These are phyloP conservation scores for Trifolium pratense DNA, from an alignment of 306 rosid species.

Conservation along the genomic window DNA sequence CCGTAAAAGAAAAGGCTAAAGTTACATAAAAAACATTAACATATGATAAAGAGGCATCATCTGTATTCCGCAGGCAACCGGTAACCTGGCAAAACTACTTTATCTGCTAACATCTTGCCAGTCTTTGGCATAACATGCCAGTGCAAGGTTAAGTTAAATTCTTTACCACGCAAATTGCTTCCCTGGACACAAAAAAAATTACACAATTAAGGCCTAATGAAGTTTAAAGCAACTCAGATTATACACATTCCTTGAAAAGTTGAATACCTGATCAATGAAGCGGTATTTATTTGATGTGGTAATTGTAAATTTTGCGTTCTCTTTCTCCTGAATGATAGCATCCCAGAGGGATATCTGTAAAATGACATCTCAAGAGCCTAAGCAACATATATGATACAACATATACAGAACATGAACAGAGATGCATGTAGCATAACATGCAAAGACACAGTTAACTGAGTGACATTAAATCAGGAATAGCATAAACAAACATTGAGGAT, in stretches of 20 bases:
- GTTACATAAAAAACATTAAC: conserved; percentile 51
- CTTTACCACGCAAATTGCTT: conserved; percentile 73
- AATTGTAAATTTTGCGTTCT: conserved; percentile 64
- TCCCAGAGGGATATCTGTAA: conserved; percentile 88
- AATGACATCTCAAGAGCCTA: conserved; percentile 11
- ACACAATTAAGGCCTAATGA: conserved; percentile 8
- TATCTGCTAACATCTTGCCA: conserved; percentile 86
- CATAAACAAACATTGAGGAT: conserved; percentile 6
- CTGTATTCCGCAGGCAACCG: conserved; percentile 77
- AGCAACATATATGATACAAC: conserved; percentile 18
- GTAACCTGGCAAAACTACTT: conserved; percentile 77
- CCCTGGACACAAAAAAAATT: conserved; percentile 56
- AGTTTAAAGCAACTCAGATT: conserved; percentile 15
- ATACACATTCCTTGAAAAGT: conserved; percentile 4
- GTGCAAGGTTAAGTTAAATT: conserved; percentile 81
- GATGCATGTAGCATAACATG: conserved; percentile 29
- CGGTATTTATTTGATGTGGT: conserved; percentile 80
- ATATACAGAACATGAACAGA: conserved; percentile 1
- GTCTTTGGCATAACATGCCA: conserved; percentile 86
- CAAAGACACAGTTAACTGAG: neutral
- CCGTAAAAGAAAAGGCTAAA: conserved; percentile 38
- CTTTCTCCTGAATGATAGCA: conserved; percentile 73
- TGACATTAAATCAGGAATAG: conserved; percentile 1
- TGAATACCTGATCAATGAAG: conserved; percentile 70
- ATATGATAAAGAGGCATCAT: conserved; percentile 55